A percentile compares a stretch with the other conserved stretches of the same genome.
These are phyloP conservation scores for Diaporthe longicolla DNA, from an alignment of 2,329 filamentous ascomycete species.

Conservation along the genomic window DNA sequence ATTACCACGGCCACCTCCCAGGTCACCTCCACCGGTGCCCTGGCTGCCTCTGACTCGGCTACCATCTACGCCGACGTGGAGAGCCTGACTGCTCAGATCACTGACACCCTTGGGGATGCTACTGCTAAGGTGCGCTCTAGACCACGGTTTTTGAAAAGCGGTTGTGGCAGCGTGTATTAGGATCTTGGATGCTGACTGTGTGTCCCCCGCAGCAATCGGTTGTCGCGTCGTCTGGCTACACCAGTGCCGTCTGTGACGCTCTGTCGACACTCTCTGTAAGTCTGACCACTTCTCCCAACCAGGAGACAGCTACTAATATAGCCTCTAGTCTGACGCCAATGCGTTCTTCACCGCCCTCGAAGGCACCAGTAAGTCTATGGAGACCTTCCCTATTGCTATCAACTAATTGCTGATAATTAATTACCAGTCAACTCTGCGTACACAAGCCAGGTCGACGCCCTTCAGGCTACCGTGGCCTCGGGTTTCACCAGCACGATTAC, in stretches of 20 bases:
- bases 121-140: constrained; percentile 7
- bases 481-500: constrained; percentile 8
- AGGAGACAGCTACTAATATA: neutral
- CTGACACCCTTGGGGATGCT: constrained; percentile 29
- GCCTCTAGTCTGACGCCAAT: neutral
- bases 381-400: accelerated
- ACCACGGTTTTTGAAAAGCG: too few relatives aligned
- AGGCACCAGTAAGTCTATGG: constrained; percentile 12
- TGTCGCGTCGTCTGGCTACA: constrained; percentile 33
- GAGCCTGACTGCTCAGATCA: constrained; percentile 37
- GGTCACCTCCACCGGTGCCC: constrained; percentile 35
- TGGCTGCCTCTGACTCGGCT: constrained; percentile 30
- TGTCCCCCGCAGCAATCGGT: constrained; percentile 7
- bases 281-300: too few relatives aligned
- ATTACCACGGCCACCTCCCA: constrained; percentile 26
- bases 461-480: constrained; percentile 14
- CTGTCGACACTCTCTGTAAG: constrained; percentile 33
- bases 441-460: constrained; percentile 15
- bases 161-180: neutral
- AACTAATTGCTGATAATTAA: neutral
- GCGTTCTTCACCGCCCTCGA: constrained; percentile 21
- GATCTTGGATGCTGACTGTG: neutral
- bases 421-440: neutral
- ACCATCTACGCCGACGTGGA: constrained; percentile 36
- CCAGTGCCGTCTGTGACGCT: constrained; percentile 27